Percentiles rank a stretch among this genome's conserved stretches.
Conservation (phyloP, 106 monocot genomes). For the Vanilla planifolia region DNA sequence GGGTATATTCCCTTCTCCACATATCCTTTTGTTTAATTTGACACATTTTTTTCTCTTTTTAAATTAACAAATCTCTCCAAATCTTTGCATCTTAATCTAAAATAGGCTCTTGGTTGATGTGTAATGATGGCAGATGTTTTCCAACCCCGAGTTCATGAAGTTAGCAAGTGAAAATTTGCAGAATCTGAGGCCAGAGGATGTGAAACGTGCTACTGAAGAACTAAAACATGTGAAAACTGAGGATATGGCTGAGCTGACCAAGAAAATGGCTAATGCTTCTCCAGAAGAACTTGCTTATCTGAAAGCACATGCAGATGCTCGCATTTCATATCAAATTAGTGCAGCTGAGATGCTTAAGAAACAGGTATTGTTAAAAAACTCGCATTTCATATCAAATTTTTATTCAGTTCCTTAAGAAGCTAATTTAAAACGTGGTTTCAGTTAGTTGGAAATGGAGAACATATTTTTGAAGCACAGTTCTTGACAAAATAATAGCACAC, state of each 20-base stretch:
- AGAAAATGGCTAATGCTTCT: slow-evolving; percentile 66
- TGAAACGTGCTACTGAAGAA: slow-evolving; percentile 77
- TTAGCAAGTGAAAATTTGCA: slow-evolving; percentile 89
- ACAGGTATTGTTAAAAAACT: slow-evolving; percentile 63
- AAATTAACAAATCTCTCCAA: no score
- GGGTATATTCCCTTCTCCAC: no score
- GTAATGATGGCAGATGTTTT: slow-evolving; percentile 66
- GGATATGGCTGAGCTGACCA: slow-evolving; percentile 76
- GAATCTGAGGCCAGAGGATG: slow-evolving; percentile 70
- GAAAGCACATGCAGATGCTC: slow-evolving; percentile 69
- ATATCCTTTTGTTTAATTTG: background rate
- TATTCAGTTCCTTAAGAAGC: background rate
- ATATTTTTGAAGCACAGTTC: background rate
- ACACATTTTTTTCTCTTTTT: no score
- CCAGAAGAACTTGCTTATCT: slow-evolving; percentile 88
- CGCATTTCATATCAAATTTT: background rate
- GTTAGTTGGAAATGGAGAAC: background rate
- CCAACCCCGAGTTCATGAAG: slow-evolving; percentile 82
- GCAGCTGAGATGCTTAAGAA: slow-evolving; percentile 79
- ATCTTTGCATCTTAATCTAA: no score
- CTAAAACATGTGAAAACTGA: slow-evolving; percentile 64
- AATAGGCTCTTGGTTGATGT: slow-evolving; percentile 1
- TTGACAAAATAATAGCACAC: no score
- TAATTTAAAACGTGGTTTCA: no score
- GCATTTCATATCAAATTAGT: slow-evolving; percentile 58